These are phyloP conservation scores for Priceomyces medius DNA, from an alignment of 805 yeast species.

Conservation along the genomic window DNA sequence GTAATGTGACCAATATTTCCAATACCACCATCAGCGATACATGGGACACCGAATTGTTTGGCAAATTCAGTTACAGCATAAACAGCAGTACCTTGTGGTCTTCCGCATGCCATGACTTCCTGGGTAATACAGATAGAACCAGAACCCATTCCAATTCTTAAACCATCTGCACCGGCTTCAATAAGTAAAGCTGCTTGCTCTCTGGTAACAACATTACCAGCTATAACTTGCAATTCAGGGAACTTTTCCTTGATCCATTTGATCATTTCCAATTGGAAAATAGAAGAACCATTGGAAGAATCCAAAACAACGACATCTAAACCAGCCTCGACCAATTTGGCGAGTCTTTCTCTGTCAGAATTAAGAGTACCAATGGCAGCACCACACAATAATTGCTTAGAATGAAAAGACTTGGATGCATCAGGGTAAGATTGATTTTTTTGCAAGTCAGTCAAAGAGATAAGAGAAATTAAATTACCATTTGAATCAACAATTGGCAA, in stretches of 20 bases:
- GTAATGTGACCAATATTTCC: conserved; percentile 98
- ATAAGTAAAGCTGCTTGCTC: conserved; percentile 97
- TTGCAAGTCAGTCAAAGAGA: conserved; percentile 95
- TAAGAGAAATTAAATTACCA: conserved; percentile 78
- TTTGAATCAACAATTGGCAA: conserved; percentile 83
- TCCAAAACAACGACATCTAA: conserved; percentile 94
- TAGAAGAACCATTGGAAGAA: conserved; percentile 96
- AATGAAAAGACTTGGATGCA: conserved; percentile 88
- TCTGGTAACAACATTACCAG: conserved; percentile 98
- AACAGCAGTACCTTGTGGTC: conserved; percentile 99
- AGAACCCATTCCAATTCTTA: conserved; percentile 99
- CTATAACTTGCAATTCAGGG: conserved; percentile 85
- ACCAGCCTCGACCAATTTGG: conserved; percentile 88
- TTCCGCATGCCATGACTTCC: conserved; percentile 99
- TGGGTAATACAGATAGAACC: conserved; percentile 99
- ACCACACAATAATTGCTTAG: conserved; percentile 97
- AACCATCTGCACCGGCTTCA: conserved; percentile 95
- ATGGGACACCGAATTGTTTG: conserved; percentile 93
- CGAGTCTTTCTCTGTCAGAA: conserved; percentile 82
- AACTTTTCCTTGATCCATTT: conserved; percentile 80
- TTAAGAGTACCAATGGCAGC: conserved; percentile 96
- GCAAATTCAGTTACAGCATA: conserved; percentile 93
- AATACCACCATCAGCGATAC: conserved; percentile 99
- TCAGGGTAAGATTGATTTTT: conserved; percentile 91
- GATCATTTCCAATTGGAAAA: conserved; percentile 92